Conservation (phyloP, 768 basidiomycete genomes). For the Termitomyces sp. region DNA sequence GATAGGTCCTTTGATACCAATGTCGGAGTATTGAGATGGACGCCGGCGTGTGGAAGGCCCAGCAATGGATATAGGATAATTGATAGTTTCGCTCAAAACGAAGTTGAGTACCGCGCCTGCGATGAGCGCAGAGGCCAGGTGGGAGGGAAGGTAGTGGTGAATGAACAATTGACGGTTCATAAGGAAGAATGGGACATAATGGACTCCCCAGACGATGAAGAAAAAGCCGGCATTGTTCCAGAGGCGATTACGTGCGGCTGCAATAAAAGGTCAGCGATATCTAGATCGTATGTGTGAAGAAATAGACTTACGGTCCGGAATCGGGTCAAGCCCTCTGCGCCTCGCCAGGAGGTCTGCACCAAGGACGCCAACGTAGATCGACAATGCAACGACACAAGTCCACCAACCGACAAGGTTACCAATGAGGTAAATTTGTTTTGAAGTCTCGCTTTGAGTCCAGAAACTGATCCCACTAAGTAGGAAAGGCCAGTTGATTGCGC, state of each 20-base stretch:
- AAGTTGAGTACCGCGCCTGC: conserved; percentile 93
- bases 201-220: conserved; percentile 89
- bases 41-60: conserved; percentile 62
- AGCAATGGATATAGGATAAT: conserved; percentile 82
- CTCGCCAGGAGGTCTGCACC: conserved; percentile 88
- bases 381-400: conserved; percentile 82
- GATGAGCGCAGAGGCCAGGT: conserved; percentile 87
- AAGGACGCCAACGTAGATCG: conserved; percentile 86
- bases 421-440: conserved; percentile 94
- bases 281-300: neutral
- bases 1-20: conserved; percentile 74
- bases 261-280: neutral
- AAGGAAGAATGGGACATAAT: conserved; percentile 96
- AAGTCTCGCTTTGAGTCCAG: conserved; percentile 85
- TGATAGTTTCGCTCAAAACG: conserved; percentile 83
- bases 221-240: conserved; percentile 98
- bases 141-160: conserved; percentile 97
- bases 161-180: conserved; percentile 97
- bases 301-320: conserved; percentile 73
- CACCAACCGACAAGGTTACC: conserved; percentile 96
- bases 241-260: conserved; percentile 89
- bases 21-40: conserved; percentile 60
- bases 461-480: conserved; percentile 94
- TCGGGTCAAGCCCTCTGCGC: conserved; percentile 77
- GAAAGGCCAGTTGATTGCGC: conserved; percentile 99